Evolutionary conservation across 495 filamentous ascomycete genomes (phyloP).

Genomic region (Neurospora hispaniola): DNA sequence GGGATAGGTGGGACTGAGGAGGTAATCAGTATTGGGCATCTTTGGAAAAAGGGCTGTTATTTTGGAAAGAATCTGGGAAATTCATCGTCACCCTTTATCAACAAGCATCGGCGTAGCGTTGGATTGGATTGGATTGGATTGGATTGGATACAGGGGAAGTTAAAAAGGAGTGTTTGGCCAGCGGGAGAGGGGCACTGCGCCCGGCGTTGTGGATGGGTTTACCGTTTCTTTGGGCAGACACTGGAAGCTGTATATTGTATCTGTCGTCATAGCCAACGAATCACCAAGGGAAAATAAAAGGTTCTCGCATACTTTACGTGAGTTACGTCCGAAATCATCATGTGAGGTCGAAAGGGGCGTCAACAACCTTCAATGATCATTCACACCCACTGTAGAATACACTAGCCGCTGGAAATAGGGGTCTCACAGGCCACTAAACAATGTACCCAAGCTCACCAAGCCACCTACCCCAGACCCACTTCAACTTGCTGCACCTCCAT

Average conservation of each 20-base stretch:
- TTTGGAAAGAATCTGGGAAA: not conserved
- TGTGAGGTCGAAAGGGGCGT: not conserved
- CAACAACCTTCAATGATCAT: not conserved
- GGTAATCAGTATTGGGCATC: not conserved
- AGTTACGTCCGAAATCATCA: not conserved
- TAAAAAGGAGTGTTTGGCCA: not conserved
- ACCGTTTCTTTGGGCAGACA: not conserved
- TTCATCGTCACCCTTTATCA: not conserved
- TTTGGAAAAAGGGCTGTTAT: not conserved
- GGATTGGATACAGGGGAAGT: not conserved
- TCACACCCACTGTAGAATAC: not conserved
- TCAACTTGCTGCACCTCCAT: not conserved
- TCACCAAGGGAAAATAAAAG: not conserved
- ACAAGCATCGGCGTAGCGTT: not conserved
- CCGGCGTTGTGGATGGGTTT: not conserved
- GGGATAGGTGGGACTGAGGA: not conserved
- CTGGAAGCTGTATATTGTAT: not conserved
- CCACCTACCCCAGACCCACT: not conserved
- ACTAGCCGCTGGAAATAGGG: not conserved
- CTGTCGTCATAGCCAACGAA: not conserved
- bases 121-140: not conserved
- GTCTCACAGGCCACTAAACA: not conserved
- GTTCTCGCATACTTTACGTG: not conserved
- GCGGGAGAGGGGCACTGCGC: not conserved
- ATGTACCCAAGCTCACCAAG: not conserved